Percentiles rank a stretch among this genome's conserved stretches.
Evolutionary conservation across 495 filamentous ascomycete species (phyloP).

Genomic region (Xylaria acuta): DNA sequence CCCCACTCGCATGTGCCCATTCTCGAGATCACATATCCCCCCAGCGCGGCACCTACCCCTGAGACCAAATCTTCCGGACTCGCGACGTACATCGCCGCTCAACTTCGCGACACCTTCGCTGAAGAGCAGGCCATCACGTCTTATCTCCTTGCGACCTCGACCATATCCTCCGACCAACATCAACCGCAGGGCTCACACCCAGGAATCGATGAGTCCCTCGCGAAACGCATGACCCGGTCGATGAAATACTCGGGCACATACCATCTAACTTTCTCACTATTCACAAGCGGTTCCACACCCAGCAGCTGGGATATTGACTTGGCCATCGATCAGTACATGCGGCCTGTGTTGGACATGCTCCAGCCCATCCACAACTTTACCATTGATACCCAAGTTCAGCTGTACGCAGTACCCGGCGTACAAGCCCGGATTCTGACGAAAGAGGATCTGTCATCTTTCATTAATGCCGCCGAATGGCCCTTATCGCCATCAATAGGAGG

Average conservation of each 20-base stretch:
- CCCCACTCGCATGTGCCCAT: constrained; percentile 72
- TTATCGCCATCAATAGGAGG: constrained; percentile 90
- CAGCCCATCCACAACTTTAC: constrained; percentile 92
- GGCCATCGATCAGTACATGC: constrained; percentile 80
- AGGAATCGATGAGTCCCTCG: constrained; percentile 52
- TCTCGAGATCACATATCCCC: constrained; percentile 81
- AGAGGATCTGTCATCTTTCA: constrained; percentile 90
- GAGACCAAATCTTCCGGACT: constrained; percentile 75
- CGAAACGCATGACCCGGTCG: constrained; percentile 72
- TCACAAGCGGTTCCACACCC: constrained; percentile 76
- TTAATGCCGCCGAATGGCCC: constrained; percentile 98
- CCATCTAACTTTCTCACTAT: constrained; percentile 94
- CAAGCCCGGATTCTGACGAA: constrained; percentile 71
- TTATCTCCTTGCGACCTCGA: constrained; percentile 71
- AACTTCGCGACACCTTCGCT: constrained; percentile 78
- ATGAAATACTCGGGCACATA: constrained; percentile 94
- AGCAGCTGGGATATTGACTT: constrained; percentile 91
- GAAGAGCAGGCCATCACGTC: constrained; percentile 92
- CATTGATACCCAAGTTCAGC: constrained; percentile 93
- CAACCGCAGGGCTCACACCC: constrained; percentile 49
- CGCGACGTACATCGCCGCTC: constrained; percentile 78
- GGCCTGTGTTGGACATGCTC: constrained; percentile 78
- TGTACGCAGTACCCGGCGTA: constrained; percentile 85
- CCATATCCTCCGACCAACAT: constrained; percentile 52
- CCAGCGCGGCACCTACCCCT: constrained; percentile 71